phyloP scores from a whole-genome alignment of 306 rosid species.

The Datisca glomerata region DNA sequence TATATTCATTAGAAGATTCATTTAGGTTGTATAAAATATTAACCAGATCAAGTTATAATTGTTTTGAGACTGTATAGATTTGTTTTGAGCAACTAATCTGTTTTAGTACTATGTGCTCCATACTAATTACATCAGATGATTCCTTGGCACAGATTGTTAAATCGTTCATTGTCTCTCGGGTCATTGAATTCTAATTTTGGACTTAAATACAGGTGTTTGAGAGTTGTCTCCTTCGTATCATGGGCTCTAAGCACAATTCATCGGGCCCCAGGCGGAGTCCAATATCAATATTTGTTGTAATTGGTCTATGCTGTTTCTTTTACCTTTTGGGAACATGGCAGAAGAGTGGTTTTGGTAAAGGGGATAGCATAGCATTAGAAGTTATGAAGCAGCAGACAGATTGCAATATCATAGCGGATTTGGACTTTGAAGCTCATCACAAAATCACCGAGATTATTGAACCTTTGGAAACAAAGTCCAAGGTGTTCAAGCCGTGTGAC shows the following conservation, averaged over 20 bases:
- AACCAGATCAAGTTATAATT: no score
- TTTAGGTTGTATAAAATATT: no score
- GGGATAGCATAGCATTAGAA: conserved; percentile 55
- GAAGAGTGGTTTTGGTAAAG: conserved; percentile 78
- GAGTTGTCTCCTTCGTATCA: conserved; percentile 17
- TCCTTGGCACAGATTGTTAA: background rate
- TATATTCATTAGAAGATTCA: no score
- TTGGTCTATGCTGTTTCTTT: conserved; percentile 74
- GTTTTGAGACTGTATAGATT: background rate
- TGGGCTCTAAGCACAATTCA: conserved; percentile 55
- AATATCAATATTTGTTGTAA: conserved; percentile 59
- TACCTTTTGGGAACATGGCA: conserved; percentile 99
- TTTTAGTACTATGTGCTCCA: no score
- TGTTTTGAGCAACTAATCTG: no score
- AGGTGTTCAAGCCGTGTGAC: conserved; percentile 69
- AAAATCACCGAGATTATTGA: conserved; percentile 32
- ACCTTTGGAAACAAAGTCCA: conserved; percentile 44
- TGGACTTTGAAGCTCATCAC: conserved; percentile 82
- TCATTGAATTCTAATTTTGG: background rate
- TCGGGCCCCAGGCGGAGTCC: conserved; percentile 59
- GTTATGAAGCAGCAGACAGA: conserved; percentile 49
- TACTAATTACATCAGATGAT: background rate
- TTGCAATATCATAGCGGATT: conserved; percentile 41
- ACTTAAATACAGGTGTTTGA: conserved; percentile 17
- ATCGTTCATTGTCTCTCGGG: background rate